Evolutionary conservation across 2,329 filamentous ascomycete genomes (phyloP), one percentile per base, ranked within the genome.

Genomic region (Furcasterigmium furcatum): DNA sequence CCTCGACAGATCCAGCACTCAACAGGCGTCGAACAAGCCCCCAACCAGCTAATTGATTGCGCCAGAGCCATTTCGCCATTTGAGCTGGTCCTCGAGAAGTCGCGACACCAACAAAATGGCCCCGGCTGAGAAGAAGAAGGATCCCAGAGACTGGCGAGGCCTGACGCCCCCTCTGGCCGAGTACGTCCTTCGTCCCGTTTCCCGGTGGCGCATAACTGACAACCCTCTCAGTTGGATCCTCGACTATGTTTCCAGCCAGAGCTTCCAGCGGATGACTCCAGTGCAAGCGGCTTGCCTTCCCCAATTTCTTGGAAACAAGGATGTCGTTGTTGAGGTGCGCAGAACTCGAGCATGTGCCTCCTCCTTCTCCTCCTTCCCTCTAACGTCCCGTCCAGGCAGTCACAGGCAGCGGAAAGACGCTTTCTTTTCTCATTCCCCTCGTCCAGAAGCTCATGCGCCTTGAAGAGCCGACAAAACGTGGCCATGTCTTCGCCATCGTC

Each of bases 201-300:
- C 34, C 34, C 9, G n/a, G n/a, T n/a, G 18, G 18, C 34, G 16
- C n/a, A 36, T 36, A 2, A 18, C 34, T 36, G 18, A 36, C 16
- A 10, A 5, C 6, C 69, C 91, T 25, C 87, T 86, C 49, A 77
- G 85, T 80, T 97, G 91, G 90, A 82, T 94, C 46, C 73, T 94
- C 44, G 88, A 95, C 54, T 91, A 90, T 48, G 84, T 95, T 41
- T 76, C 83, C 41, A 82, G 84, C 52, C 92, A 94, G 85, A 89
- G 90, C 49, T 96, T 96, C 66, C 72, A 77, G 52, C 85, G 87
- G 63, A 91, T 94, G 77, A 96, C 91, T 4, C 92, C 92, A 1
- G 91, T 96, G n/a, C 92, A 97, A 69, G 89, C 91, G 38, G 92
- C 90, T 48, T 87, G 89, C 5, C 87, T 96, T 54, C 90, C 91